These are phyloP conservation scores for Paramecium primaurelia DNA, from an alignment of 73 alveolate genomes.

Conservation along the genomic window DNA sequence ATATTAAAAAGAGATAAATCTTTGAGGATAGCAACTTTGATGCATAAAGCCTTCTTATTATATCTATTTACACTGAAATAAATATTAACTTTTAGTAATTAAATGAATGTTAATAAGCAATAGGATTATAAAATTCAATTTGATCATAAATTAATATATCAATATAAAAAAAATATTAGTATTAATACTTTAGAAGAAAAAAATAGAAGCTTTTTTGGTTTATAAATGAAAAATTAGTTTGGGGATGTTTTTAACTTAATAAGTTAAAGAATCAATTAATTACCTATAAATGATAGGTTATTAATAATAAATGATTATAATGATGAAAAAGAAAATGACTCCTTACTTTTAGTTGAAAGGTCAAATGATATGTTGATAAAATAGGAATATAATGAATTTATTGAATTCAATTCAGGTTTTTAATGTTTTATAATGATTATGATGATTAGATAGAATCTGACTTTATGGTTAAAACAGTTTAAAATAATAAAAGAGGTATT, in stretches of 20 bases:
- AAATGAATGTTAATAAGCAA: no score
- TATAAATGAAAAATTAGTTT: neutral
- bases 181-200: neutral
- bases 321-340: neutral
- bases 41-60: neutral
- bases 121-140: no score
- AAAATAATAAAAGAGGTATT: neutral
- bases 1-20: neutral
- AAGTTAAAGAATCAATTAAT: neutral
- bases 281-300: neutral
- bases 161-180: neutral
- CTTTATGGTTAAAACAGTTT: neutral
- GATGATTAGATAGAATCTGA: neutral
- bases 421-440: neutral
- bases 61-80: neutral
- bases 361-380: neutral
- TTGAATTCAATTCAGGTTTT: neutral
- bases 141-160: neutral
- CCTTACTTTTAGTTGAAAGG: neutral
- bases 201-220: neutral
- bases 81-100: neutral
- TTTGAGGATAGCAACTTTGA: neutral
- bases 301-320: neutral
- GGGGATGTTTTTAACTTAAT: neutral
- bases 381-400: neutral